Evolutionary conservation across 2,329 filamentous ascomycete species (phyloP), one percentile per base, ranked within the genome.

Genomic region (Cytospora schulzeri): DNA sequence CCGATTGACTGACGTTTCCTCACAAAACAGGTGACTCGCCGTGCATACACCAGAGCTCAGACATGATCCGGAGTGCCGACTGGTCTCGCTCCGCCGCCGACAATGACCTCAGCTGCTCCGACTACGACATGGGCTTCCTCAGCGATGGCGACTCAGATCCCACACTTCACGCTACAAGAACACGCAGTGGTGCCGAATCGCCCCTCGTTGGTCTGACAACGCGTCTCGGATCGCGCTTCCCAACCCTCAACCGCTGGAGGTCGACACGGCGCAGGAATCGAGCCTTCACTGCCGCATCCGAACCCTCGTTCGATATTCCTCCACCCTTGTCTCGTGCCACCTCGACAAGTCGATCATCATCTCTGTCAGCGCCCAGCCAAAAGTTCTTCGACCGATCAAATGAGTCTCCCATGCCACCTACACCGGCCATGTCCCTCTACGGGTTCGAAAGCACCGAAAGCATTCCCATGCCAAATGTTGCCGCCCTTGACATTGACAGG

Each of bases 281-380:
- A 17, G 79, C 80, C 54, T 77, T 81, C 15, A 82, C 80, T 0
- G 90, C 92, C 0, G 89, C 89, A 67, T 96, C 95, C 51, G 94
- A 97, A 71, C 83, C 94, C 28, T 91, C 87, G 19, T 85, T 96
- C 57, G 93, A 97, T 72, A 91, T 89, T 64, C 88, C 88, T 60
- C 81, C 91, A 28, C 86, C 88, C 22, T 22, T 81, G 22, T 90
- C 88, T 2, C 81, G 85, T 57, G 84, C 88, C 9, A 83, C 88
- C 3, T 94, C 92, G 3, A 66, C 64, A 4, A 91, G 91, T 70
- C 86, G 91, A 60, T 91, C 92, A 1, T 93, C 91, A 1, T 93
- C 90, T n/a, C 80, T 91, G 60, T 92, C 91, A 14, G 83, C 84
- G 38, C 85, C 86, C 1, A 78, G 80, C 66, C 81, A 83, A 55